These are phyloP conservation scores for Auriscalpium vulgare DNA, from an alignment of 768 basidiomycete genomes.

Conservation along the genomic window DNA sequence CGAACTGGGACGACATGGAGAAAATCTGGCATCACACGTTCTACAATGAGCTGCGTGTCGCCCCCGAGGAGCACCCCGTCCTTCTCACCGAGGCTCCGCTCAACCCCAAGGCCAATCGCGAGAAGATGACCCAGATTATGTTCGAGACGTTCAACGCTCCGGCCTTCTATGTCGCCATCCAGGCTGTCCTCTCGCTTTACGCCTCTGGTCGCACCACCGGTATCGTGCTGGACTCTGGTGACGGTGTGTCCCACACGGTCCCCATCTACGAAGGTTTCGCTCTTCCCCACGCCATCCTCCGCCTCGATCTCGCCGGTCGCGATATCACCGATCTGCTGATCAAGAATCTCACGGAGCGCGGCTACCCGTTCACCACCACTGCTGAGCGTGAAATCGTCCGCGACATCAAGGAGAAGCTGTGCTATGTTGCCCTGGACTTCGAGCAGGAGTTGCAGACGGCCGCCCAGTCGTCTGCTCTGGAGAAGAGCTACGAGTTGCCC, in stretches of 20 bases:
- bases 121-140: slow-evolving; percentile 77
- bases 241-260: slow-evolving; percentile 93
- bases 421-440: slow-evolving; percentile 91
- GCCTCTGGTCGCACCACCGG: slow-evolving; percentile 93
- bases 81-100: slow-evolving; percentile 66
- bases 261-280: slow-evolving; percentile 95
- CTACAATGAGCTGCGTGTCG: slow-evolving; percentile 76
- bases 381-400: slow-evolving; percentile 92
- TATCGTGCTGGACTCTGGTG: slow-evolving; percentile 93
- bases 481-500: slow-evolving; percentile 92
- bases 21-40: slow-evolving; percentile 99
- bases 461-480: slow-evolving; percentile 79
- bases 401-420: slow-evolving; percentile 91
- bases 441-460: slow-evolving; percentile 91
- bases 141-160: slow-evolving; percentile 73
- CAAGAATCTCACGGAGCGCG: slow-evolving; percentile 85
- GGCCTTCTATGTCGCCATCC: slow-evolving; percentile 69
- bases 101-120: slow-evolving; percentile 67
- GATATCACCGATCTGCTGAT: slow-evolving; percentile 81
- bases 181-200: slow-evolving; percentile 72
- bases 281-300: slow-evolving; percentile 86
- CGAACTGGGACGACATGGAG: slow-evolving; percentile 99
- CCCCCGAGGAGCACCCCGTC: slow-evolving; percentile 70
- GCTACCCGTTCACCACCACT: slow-evolving; percentile 90
- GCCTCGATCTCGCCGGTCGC: slow-evolving; percentile 88